phyloP scores from a whole-genome alignment of 2,329 filamentous ascomycete species.

The Pseudocercospora pini-densiflorae region DNA sequence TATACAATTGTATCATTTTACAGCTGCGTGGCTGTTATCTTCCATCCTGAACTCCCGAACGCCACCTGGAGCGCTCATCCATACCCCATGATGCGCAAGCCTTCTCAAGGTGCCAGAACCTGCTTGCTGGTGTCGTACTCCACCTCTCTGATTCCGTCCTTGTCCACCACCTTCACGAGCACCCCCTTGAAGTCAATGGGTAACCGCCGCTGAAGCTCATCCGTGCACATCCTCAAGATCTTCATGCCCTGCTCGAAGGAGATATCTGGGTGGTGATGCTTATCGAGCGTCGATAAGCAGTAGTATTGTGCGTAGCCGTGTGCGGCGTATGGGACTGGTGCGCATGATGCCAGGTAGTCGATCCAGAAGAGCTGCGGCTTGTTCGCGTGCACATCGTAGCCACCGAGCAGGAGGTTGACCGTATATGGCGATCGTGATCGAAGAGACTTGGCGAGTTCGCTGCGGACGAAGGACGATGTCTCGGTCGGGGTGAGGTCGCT shows the following conservation, averaged over 20 bases:
- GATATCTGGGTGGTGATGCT: constrained; percentile 97
- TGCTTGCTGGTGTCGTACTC: constrained; percentile 72
- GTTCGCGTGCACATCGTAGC: constrained; percentile 87
- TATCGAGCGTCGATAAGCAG: constrained; percentile 95
- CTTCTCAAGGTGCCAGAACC: constrained; percentile 36
- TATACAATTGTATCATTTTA: not conserved
- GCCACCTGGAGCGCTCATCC: not conserved
- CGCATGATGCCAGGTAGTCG: constrained; percentile 35
- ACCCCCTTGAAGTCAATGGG: constrained; percentile 98
- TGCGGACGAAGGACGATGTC: constrained; percentile 89
- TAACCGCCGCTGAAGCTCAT: constrained; percentile 94
- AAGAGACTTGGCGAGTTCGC: constrained; percentile 87
- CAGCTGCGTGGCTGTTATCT: not conserved
- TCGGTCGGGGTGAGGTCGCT: constrained; percentile 88
- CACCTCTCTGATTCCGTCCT: constrained; percentile 86
- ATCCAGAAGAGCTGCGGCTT: constrained; percentile 37
- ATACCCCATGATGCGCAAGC: not conserved
- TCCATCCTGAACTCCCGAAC: constrained; percentile 3
- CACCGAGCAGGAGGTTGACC: constrained; percentile 93
- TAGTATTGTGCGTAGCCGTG: constrained; percentile 99
- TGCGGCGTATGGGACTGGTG: constrained; percentile 86
- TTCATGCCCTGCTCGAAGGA: constrained; percentile 86
- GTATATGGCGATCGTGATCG: constrained; percentile 93
- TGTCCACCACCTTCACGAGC: constrained; percentile 88
- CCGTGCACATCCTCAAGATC: constrained; percentile 90